Evolutionary conservation across 441 rosid genomes (phyloP).

Genomic region (Flueggea neowawraea): DNA sequence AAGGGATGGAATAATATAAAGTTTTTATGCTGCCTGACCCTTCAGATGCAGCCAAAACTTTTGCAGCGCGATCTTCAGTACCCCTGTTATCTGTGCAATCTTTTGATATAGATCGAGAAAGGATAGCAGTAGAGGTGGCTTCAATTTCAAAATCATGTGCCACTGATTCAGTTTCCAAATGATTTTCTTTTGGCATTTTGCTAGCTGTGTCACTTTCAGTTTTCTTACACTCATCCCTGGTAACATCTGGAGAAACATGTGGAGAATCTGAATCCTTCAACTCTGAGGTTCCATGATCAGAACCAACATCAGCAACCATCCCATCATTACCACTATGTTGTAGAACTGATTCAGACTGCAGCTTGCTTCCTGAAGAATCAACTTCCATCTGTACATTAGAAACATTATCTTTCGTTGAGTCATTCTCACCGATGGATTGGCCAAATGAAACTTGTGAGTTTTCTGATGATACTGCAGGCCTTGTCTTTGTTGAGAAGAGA

Average conservation of each 20-base stretch:
- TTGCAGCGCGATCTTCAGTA: conserved; percentile 20
- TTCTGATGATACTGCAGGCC: conserved; percentile 15
- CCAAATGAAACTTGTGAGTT: conserved; percentile 23
- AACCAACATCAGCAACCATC: conserved; percentile 13
- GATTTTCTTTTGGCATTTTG: conserved; percentile 18
- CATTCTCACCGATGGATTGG: conserved; percentile 20
- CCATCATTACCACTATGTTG: conserved; percentile 19
- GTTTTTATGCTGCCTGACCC: conserved; percentile 34
- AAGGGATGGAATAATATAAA: background rate
- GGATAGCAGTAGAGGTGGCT: conserved; percentile 19
- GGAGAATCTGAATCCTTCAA: conserved; percentile 23
- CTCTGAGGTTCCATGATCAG: conserved; percentile 22
- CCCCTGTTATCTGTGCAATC: conserved; percentile 21
- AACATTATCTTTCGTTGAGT: conserved; percentile 17
- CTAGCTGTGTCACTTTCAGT: conserved; percentile 24
- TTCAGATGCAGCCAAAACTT: conserved; percentile 15
- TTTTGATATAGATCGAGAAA: conserved; percentile 21
- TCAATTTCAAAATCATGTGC: conserved; percentile 19
- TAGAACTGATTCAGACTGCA: conserved; percentile 17
- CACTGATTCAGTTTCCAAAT: conserved; percentile 16
- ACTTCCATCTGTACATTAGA: conserved; percentile 22
- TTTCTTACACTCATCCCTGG: conserved; percentile 19
- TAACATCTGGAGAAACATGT: conserved; percentile 13
- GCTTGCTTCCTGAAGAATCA: conserved; percentile 16
- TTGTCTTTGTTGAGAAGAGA: conserved; percentile 18